These are phyloP conservation scores for Globisporangium abappressorium DNA, from an alignment of 352 stramenopile genomes.

Conservation along the genomic window DNA sequence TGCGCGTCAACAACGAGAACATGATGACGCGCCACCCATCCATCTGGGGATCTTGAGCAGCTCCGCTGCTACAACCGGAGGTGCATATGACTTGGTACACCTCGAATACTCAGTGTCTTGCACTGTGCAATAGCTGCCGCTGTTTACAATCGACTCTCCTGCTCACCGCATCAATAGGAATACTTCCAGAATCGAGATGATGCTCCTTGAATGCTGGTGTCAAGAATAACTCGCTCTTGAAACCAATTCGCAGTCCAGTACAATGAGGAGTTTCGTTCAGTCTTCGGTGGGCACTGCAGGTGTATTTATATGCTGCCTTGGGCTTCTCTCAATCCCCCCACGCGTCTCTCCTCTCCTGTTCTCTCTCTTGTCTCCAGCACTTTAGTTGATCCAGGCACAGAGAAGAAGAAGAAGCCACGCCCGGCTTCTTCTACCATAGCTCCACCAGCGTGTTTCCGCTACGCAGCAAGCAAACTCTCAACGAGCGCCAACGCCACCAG, in stretches of 20 bases:
- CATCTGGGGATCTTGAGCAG: not conserved
- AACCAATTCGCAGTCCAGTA: not conserved
- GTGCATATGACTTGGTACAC: too few relatives aligned
- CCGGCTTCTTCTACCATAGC: not conserved
- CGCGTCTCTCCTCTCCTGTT: not conserved
- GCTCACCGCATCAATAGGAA: too few relatives aligned
- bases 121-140: too few relatives aligned
- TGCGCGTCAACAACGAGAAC: not conserved
- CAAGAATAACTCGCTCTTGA: not conserved
- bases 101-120: too few relatives aligned
- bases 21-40: not conserved
- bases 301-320: not conserved
- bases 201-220: not conserved
- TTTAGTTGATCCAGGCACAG: not conserved
- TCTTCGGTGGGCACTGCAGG: not conserved
- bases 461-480: not conserved
- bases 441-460: conserved; percentile 5
- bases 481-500: not conserved
- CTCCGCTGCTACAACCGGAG: not conserved
- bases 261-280: not conserved
- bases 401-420: not conserved
- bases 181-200: not conserved
- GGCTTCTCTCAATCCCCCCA: not conserved
- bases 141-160: too few relatives aligned
- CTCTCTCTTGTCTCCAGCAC: not conserved